phyloP scores from a whole-genome alignment of 2,329 filamentous ascomycete species.

The Pseudocercospora eumusae region DNA sequence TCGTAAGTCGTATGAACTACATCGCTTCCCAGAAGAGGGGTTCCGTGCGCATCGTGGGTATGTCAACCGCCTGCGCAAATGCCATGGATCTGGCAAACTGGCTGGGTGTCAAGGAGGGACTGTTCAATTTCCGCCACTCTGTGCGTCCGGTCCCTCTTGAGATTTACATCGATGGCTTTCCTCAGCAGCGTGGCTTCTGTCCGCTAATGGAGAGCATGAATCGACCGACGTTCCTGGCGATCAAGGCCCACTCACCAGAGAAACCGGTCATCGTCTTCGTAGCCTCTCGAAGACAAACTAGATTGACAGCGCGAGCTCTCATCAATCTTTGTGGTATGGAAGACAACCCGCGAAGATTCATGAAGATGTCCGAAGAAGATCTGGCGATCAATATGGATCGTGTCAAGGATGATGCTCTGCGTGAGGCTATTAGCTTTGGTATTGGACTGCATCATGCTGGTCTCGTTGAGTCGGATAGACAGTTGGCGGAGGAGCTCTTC shows the following conservation, averaged over 20 bases:
- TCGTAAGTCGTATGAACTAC: constrained; percentile 93
- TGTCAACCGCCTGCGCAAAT: constrained; percentile 98
- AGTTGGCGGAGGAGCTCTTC: constrained; percentile 90
- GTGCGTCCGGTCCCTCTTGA: constrained; percentile 94
- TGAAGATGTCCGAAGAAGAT: constrained; percentile 93
- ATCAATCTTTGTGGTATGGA: constrained; percentile 99
- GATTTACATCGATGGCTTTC: constrained; percentile 96
- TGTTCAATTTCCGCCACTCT: constrained; percentile 97
- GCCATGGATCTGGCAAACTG: constrained; percentile 92
- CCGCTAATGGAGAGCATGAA: constrained; percentile 99
- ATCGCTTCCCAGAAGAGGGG: constrained; percentile 92
- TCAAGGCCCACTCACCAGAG: constrained; percentile 92
- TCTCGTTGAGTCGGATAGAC: constrained; percentile 89
- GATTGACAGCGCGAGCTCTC: constrained; percentile 89
- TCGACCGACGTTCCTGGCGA: constrained; percentile 89
- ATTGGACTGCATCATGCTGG: constrained; percentile 97
- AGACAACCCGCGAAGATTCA: constrained; percentile 89
- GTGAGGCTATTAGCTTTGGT: constrained; percentile 93
- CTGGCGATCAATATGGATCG: constrained; percentile 81
- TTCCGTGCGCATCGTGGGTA: constrained; percentile 87
- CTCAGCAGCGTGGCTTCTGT: constrained; percentile 91
- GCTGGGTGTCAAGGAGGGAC: constrained; percentile 89
- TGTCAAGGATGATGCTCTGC: constrained; percentile 89
- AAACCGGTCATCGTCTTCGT: constrained; percentile 99
- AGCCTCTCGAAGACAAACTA: constrained; percentile 89